Evolutionary conservation across 257 asterid genomes (phyloP).

Genomic region (Przewalskia tangutica): DNA sequence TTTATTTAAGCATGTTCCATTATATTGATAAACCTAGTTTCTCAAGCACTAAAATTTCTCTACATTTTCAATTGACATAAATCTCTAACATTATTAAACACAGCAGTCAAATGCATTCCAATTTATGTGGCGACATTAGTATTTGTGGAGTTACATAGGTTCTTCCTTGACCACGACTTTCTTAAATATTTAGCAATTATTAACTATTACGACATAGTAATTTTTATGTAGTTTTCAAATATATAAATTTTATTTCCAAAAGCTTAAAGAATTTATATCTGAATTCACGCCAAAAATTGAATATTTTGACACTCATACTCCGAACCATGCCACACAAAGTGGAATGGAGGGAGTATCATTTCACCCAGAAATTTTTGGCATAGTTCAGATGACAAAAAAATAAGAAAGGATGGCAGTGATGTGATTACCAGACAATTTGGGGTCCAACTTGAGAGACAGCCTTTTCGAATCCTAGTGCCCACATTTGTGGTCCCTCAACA

Average conservation of each 20-base stretch:
- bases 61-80: neutral
- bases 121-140: neutral
- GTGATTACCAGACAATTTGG: conserved; percentile 71
- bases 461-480: conserved; percentile 66
- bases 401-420: conserved; percentile 11
- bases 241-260: neutral
- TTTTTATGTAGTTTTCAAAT: neutral
- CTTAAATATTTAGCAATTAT: neutral
- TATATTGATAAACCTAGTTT: neutral
- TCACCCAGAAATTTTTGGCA: neutral
- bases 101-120: neutral
- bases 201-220: neutral
- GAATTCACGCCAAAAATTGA: neutral
- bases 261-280: neutral
- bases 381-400: neutral
- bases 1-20: neutral
- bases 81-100: neutral
- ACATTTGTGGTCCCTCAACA: conserved; percentile 95
- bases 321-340: neutral
- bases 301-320: neutral
- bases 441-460: conserved; percentile 74
- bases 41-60: neutral
- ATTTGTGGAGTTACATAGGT: neutral
- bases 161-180: neutral
- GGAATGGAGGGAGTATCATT: neutral